Conservation (phyloP, 805 yeast species). For the Cyberlindnera mycetangii region DNA sequence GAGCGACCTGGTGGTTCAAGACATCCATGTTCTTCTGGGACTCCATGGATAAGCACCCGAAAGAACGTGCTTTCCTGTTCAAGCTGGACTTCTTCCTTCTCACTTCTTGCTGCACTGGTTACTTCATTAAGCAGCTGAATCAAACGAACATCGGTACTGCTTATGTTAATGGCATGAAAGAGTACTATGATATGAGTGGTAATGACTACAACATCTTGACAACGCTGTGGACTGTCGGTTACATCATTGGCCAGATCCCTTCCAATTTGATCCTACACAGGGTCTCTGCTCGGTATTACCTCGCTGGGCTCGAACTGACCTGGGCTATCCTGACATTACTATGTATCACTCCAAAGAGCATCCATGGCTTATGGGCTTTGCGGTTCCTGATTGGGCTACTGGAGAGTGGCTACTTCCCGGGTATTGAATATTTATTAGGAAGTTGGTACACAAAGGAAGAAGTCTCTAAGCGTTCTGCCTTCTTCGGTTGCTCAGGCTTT, state of each 20-base stretch:
- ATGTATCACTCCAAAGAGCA: conserved; percentile 29
- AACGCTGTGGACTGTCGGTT: conserved; percentile 48
- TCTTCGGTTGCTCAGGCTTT: conserved; percentile 35
- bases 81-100: conserved; percentile 39
- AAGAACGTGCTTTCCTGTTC: conserved; percentile 33
- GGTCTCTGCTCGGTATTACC: conserved; percentile 41
- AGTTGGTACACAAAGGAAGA: conserved; percentile 37
- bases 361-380: conserved; percentile 31
- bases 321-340: conserved; percentile 42
- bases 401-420: conserved; percentile 49
- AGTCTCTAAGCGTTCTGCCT: conserved; percentile 33
- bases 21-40: conserved; percentile 27
- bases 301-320: conserved; percentile 41
- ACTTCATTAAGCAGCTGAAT: conserved; percentile 44
- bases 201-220: conserved; percentile 42
- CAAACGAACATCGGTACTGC: conserved; percentile 43
- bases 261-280: conserved; percentile 40
- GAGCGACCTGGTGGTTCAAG: conserved; percentile 14
- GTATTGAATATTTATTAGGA: conserved; percentile 40
- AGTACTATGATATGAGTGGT: conserved; percentile 38
- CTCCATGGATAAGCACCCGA: conserved; percentile 34
- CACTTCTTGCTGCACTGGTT: conserved; percentile 42
- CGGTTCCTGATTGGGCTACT: conserved; percentile 41
- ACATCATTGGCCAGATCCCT: conserved; percentile 49
- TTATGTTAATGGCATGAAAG: conserved; percentile 46